Evolutionary conservation across 1,139 yeast species (phyloP), one percentile per base, ranked within the genome.

Genomic region (Pichia sp.): DNA sequence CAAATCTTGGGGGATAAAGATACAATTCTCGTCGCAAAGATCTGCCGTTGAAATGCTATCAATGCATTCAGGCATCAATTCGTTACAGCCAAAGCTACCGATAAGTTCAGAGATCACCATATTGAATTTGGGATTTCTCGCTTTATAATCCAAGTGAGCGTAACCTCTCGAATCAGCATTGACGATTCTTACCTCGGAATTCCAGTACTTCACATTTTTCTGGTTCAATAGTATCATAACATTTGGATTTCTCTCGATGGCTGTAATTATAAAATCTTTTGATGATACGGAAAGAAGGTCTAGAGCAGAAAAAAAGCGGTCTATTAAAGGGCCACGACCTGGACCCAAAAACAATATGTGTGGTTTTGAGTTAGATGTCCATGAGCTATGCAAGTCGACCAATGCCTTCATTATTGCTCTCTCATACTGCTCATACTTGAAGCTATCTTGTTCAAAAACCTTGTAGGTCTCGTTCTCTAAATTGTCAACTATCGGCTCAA

Each of bases 31-130:
- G 51, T 72, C 75, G 26, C 78, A 70, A 47, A 62, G 61, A 42
- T 62, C 61, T 49, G 72, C 73, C n/a, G 74, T 62, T 1, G 61
- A 53, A 10, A 56, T 46, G 1, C 70, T 63, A 26, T 66, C 62
- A 5, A 84, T 62, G 56, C 95, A 85, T 65, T 92, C 98, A 0
- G 97, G 97, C 13, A 89, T 78, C 15, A 88, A 74, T 66, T 92
- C 98, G 68, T 92, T 92, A 68, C 95, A 93, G 1, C 96, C 97
- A 72, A 90, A 86, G 6, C 96, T 88, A 2, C 97, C 97, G 31
- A 92, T 69, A 34, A 92, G 73, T 67, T 92, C 98, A 45, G 95
- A 86, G 1, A 92, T 76, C 13, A 90, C 77, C 47, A 90, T 66
- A 63, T 87, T 79, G 52, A 77, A 75, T 38, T 31, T 32, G 7